These are phyloP conservation scores for Pisolithus albus DNA, from an alignment of 768 basidiomycete species.

Conservation along the genomic window DNA sequence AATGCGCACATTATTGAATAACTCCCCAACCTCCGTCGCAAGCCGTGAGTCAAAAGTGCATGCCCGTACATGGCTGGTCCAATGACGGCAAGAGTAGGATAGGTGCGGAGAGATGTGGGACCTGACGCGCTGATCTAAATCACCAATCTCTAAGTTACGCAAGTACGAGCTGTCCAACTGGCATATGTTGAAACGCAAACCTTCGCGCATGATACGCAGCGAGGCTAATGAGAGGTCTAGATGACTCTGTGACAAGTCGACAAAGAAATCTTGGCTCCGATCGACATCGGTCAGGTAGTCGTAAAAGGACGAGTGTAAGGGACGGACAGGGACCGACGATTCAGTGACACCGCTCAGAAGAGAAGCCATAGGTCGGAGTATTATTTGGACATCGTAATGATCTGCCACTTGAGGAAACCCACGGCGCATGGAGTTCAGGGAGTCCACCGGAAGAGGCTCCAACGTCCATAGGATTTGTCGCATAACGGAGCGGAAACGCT, in stretches of 20 bases:
- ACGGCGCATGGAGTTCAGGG: not conserved
- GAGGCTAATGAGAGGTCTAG: conserved; percentile 19
- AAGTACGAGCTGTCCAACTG: conserved; percentile 28
- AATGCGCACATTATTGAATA: conserved; percentile 20
- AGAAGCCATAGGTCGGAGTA: conserved; percentile 16
- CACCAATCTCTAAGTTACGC: conserved; percentile 21
- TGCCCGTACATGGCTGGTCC: conserved; percentile 26
- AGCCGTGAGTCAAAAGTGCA: conserved; percentile 10
- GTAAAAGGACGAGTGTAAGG: conserved; percentile 30
- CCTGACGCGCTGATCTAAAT: conserved; percentile 12
- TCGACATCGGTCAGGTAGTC: conserved; percentile 25
- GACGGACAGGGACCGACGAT: conserved; percentile 16
- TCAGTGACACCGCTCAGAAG: conserved; percentile 16
- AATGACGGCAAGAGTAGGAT: conserved; percentile 32
- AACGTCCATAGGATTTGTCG: not conserved
- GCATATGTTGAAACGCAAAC: conserved; percentile 37
- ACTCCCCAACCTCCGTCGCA: conserved; percentile 6
- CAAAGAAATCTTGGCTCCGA: conserved; percentile 18
- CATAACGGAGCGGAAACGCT: not conserved
- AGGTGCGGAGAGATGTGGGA: conserved; percentile 24
- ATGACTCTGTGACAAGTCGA: conserved; percentile 7
- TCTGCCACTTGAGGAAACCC: not conserved
- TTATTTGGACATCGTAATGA: conserved; percentile 6
- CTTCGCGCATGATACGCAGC: conserved; percentile 25
- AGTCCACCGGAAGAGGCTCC: not conserved